Conservation (phyloP, 2,329 filamentous ascomycete genomes). For the Claviceps maximensis region DNA sequence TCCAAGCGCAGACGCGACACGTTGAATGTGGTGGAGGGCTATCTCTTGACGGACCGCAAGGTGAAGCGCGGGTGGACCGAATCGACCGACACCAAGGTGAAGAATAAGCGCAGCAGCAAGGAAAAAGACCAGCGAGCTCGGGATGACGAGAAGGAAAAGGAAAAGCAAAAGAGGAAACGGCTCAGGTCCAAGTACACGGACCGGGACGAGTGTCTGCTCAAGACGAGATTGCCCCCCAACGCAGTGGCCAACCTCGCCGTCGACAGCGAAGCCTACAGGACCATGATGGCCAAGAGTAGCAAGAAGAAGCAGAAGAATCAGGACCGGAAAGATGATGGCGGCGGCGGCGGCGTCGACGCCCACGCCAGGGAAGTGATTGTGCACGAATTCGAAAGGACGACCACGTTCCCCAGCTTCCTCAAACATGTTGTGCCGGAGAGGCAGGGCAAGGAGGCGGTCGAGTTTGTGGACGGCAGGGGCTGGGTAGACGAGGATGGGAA, state of each 20-base stretch:
- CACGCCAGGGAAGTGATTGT: constrained; percentile 47
- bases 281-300: constrained; percentile 40
- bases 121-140: constrained; percentile 33
- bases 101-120: constrained; percentile 36
- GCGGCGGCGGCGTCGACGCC: too few species aligned
- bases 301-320: constrained; percentile 39
- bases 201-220: constrained; percentile 71
- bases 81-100: constrained; percentile 35
- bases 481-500: constrained; percentile 75
- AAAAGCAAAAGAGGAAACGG: constrained; percentile 44
- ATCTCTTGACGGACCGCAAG: constrained; percentile 61
- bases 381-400: constrained; percentile 82
- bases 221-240: constrained; percentile 52
- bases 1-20: constrained; percentile 38
- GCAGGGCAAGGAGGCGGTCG: constrained; percentile 28
- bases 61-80: constrained; percentile 88
- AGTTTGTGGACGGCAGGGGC: constrained; percentile 72
- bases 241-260: constrained; percentile 28
- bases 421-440: constrained; percentile 31
- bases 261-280: constrained; percentile 30
- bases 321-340: too few species aligned
- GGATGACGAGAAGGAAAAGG: constrained; percentile 30
- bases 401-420: constrained; percentile 71
- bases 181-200: constrained; percentile 70
- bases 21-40: constrained; percentile 43